Evolutionary conservation across 2,329 filamentous ascomycete genomes (phyloP).

Genomic region (Aspergillus glaucus): DNA sequence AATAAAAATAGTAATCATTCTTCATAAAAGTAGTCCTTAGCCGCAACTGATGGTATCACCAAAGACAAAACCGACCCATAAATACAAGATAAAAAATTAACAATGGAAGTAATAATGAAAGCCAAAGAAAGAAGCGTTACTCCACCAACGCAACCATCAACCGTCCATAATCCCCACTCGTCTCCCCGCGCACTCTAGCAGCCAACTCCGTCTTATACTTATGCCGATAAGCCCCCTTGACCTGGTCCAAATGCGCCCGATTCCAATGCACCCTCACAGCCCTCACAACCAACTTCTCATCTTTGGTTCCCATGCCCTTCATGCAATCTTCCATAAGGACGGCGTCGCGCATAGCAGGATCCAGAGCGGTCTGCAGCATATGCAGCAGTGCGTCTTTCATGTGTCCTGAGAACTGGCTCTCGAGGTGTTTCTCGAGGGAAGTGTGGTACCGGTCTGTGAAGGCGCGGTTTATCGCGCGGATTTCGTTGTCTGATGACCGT

Average conservation of each 20-base stretch:
- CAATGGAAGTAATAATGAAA: too few relatives aligned
- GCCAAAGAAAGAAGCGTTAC: conserved; percentile 15
- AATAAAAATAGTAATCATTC: too few relatives aligned
- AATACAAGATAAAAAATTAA: too few relatives aligned
- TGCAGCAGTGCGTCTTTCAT: conserved; percentile 80
- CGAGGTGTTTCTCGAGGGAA: conserved; percentile 66
- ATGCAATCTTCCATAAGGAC: conserved; percentile 77
- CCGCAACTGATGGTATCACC: too few relatives aligned
- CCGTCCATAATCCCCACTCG: conserved; percentile 73
- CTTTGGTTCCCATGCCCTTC: conserved; percentile 81
- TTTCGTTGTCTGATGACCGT: conserved; percentile 70
- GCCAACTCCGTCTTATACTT: conserved; percentile 63
- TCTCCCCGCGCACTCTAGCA: conserved; percentile 70
- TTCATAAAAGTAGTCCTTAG: too few relatives aligned
- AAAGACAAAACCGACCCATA: too few relatives aligned
- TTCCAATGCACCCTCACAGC: conserved; percentile 83
- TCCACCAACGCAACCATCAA: conserved; percentile 63
- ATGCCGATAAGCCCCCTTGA: conserved; percentile 71
- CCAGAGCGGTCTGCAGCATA: conserved; percentile 69
- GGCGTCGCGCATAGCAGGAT: conserved; percentile 81
- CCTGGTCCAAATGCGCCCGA: conserved; percentile 62
- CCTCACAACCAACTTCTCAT: conserved; percentile 69
- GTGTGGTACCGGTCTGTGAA: conserved; percentile 69
- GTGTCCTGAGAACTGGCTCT: conserved; percentile 80
- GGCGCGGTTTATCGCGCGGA: conserved; percentile 70